Base-by-base conservation (phyloP, 2,329 filamentous ascomycete genomes). In the Calonectria henricotiae region DNA sequence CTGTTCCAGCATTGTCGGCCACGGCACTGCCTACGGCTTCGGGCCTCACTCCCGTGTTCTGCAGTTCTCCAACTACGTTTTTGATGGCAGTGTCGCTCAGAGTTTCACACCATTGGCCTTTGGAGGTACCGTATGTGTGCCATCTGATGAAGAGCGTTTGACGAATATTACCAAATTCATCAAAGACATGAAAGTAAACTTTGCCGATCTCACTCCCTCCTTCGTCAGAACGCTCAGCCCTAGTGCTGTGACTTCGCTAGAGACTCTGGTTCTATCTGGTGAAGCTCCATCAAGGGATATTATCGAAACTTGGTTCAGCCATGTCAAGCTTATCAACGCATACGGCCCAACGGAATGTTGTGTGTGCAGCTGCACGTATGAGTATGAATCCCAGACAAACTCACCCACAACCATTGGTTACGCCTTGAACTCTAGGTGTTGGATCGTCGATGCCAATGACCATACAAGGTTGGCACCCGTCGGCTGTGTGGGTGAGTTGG, bases 401-500 rank as follows among this genome's bases (percentile, higher is more conserved):
- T 66, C n/a, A 47, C 54, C 27, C 30, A 58, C 23, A 4, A 62
- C 6, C 3, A 62, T 61, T 27, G 67, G 43, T 2, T 62, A 41
- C 4, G 55, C 46, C 11, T 60, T 62, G 1, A 65, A 69, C 87
- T 72, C 85, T 85, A 0, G 62, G 80, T 1, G 55, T 8, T 61
- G 55, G 55, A 61, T 61, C 39, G 55, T 61, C 25, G 39, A 61
- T 12, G 4, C 27, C n/a, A 44, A 44, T 15, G 55, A 61, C 9
- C 39, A 61, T 23, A 27, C 37, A 5, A 37, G 25, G 3, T 23
- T 61, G 4, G 55, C 20, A n/a, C 55, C 55, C 25, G 55, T 61
- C 4, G 55, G 55, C 7, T 61, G 55, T 12, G 39, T 44, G 8
- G 55, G 55, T n/a, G 55, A 61, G 39, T 15, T 61, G 15, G 37